Evolutionary conservation across 31 red algal species (phyloP), one percentile per base, ranked within the genome.

Genomic region (Porphyra umbilicalis): DNA sequence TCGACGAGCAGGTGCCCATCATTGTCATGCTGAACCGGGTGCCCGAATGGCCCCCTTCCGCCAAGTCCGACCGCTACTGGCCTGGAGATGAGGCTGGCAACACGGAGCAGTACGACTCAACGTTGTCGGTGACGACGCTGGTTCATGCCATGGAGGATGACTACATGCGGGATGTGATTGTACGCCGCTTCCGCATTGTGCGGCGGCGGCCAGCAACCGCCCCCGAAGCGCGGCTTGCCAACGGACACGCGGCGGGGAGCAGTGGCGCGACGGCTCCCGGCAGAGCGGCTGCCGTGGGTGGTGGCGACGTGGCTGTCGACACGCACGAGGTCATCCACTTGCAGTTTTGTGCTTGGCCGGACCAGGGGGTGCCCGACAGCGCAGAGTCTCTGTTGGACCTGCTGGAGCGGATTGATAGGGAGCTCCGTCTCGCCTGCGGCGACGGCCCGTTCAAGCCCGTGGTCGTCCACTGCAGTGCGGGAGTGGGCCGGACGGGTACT

Each of bases 301-400:
- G n/a, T n/a, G 20, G 30, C 30, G 57, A 25, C 25, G 57, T 71
- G 57, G 30, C 0, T 1, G 8, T 71, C 6, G 57, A 71, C 57
- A 71, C 11, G 25, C 57, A 71, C 79, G 87, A 92, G 18, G 89
- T 98, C 11, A 68, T 88, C 7, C 96, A 98, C 44, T 76, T 98
- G 42, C 96, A 98, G 77, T 98, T 95, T 76, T 78, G 87, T 16
- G 90, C 89, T 33, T 98, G 96, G 96, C 96, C 96, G 7, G 96
- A 98, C 79, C 96, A 98, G 32, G 89, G 91, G 37, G 90, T 95
- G 10, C 96, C 96, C 15, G 71, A 79, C 30, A 84, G 77, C 29
- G 79, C 88, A 1, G 32, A 85, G 44, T 81, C 90, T 34, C 77
- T 98, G 42, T 44, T 95, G 5, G 83, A 92, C 44, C 42, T 98